phyloP scores from a whole-genome alignment of 2,329 filamentous ascomycete genomes.

The Cyanodermella asteris region DNA sequence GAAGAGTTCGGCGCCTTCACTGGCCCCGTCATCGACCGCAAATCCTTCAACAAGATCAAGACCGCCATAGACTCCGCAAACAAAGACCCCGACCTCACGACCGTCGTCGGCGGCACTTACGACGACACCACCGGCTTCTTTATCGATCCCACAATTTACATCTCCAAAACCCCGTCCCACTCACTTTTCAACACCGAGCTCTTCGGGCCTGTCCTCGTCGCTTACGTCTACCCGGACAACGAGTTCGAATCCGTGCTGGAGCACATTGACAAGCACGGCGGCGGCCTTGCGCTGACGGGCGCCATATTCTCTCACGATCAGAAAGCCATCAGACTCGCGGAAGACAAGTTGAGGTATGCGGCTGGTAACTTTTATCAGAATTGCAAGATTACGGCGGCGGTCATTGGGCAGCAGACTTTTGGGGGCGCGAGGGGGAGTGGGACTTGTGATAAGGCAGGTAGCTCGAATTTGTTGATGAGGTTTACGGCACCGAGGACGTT shows the following conservation, averaged over 20 bases:
- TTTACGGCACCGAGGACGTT: slow-evolving; percentile 31
- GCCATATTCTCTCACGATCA: slow-evolving; percentile 29
- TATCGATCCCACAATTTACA: slow-evolving; percentile 26
- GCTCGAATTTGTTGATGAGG: slow-evolving; percentile 25
- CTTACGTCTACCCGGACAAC: slow-evolving; percentile 27
- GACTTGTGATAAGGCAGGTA: slow-evolving; percentile 36
- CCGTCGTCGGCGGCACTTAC: slow-evolving; percentile 24
- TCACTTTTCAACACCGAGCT: slow-evolving; percentile 25
- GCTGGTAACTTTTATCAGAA: slow-evolving; percentile 38
- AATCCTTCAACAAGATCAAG: slow-evolving; percentile 24
- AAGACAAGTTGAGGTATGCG: slow-evolving; percentile 29
- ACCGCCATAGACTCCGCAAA: slow-evolving; percentile 24
- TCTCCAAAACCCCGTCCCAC: slow-evolving; percentile 20
- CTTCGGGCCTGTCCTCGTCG: slow-evolving; percentile 26
- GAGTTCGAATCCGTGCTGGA: slow-evolving; percentile 17
- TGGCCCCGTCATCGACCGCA: slow-evolving; percentile 28
- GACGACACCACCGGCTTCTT: slow-evolving; percentile 14
- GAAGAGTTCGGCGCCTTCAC: slow-evolving; percentile 20
- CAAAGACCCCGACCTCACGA: slow-evolving; percentile 19
- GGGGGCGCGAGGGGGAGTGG: slow-evolving; percentile 30
- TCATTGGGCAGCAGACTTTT: slow-evolving; percentile 35
- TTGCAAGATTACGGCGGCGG: slow-evolving; percentile 34
- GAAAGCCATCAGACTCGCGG: slow-evolving; percentile 26
- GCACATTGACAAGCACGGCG: slow-evolving; percentile 21
- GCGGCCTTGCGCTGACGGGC: slow-evolving; percentile 26